phyloP scores from a whole-genome alignment of 306 rosid genomes.

The Hippophae gyantsensis region DNA sequence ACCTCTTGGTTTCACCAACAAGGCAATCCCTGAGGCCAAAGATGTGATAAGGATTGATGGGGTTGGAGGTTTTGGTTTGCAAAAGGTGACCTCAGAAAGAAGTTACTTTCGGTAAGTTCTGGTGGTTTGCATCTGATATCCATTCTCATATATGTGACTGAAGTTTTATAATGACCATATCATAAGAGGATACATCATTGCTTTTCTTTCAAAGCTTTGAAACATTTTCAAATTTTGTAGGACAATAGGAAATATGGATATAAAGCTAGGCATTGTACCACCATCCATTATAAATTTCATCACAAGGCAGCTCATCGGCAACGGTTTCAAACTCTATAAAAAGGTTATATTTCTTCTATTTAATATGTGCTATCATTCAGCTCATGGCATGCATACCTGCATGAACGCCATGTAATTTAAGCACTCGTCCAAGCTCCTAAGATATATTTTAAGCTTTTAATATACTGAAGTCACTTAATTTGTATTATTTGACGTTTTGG shows the following conservation, averaged over 20 bases:
- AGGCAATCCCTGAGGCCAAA: slow-evolving; percentile 52
- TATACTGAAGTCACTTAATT: background rate
- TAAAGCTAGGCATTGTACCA: slow-evolving; percentile 79
- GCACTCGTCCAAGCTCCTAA: background rate
- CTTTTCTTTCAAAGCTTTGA: slow-evolving; percentile 1
- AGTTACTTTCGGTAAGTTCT: slow-evolving; percentile 84
- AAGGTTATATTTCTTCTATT: slow-evolving; percentile 43
- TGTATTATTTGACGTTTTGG: too few species aligned
- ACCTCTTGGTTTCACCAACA: slow-evolving; percentile 41
- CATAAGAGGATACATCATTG: background rate
- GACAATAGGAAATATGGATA: slow-evolving; percentile 84
- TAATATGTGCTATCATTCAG: slow-evolving; percentile 8
- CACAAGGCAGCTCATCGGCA: slow-evolving; percentile 86
- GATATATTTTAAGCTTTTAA: background rate
- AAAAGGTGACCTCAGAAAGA: slow-evolving; percentile 72
- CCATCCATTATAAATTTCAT: slow-evolving; percentile 85
- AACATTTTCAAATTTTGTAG: slow-evolving; percentile 35
- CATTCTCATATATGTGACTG: background rate
- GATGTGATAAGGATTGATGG: slow-evolving; percentile 72
- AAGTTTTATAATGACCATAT: background rate
- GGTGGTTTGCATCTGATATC: background rate
- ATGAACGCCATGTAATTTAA: background rate
- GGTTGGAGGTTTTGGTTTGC: slow-evolving; percentile 91
- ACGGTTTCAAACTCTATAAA: slow-evolving; percentile 78
- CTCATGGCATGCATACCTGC: background rate